Percentiles rank a stretch among this genome's conserved stretches.
Conservation (phyloP, 257 asterid species). For the Nemophila menziesii region DNA sequence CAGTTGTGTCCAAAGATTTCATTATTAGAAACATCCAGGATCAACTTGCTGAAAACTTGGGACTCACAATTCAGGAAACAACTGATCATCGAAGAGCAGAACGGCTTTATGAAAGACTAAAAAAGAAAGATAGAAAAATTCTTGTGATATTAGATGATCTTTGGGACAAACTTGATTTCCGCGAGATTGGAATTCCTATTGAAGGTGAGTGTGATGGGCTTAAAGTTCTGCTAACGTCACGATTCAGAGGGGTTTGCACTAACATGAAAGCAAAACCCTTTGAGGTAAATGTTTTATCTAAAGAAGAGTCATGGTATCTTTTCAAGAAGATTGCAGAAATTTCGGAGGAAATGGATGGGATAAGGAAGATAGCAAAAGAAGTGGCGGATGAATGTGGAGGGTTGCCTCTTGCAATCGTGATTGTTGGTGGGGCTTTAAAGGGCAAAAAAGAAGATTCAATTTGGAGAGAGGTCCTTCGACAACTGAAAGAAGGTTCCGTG, state of each 20-base stretch:
- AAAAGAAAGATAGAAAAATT: not conserved
- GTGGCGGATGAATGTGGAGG: slow-evolving; percentile 3
- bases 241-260: not conserved
- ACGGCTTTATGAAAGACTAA: slow-evolving; percentile 4
- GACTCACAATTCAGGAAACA: no score
- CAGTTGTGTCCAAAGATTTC: no score
- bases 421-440: not conserved
- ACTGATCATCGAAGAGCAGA: no score
- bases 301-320: slow-evolving; percentile 2
- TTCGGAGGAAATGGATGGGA: not conserved
- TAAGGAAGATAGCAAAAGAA: not conserved
- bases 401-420: slow-evolving; percentile 3
- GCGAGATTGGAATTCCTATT: not conserved
- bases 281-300: not conserved
- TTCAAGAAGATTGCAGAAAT: not conserved
- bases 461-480: not conserved
- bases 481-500: not conserved
- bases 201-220: not conserved
- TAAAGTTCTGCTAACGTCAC: not conserved
- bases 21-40: no score
- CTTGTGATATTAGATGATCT: no score
- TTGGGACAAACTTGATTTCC: no score
- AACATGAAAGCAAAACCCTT: slow-evolving; percentile 1
- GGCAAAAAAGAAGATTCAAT: not conserved
- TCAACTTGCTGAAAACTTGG: no score